phyloP scores from a whole-genome alignment of 2,329 filamentous ascomycete species.

The Stagonosporopsis cucurbitacearum region DNA sequence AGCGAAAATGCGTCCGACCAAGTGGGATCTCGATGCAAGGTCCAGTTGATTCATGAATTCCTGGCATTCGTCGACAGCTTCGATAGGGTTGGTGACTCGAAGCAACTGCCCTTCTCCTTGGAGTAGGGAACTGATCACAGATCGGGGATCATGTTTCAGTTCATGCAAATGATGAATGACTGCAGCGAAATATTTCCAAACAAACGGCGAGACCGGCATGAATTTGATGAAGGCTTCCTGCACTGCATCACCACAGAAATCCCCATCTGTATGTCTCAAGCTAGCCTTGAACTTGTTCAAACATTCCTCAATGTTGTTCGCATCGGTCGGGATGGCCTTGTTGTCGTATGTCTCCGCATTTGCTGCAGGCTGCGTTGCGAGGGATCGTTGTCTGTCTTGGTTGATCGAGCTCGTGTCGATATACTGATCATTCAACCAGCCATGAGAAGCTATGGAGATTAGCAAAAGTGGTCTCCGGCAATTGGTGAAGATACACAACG shows the following conservation, averaged over 20 bases:
- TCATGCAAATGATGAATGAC: neutral
- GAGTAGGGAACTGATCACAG: slow-evolving; percentile 1
- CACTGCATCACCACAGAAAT: neutral
- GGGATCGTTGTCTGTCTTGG: neutral
- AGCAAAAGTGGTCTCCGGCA: neutral
- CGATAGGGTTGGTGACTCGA: neutral
- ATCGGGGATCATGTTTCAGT: neutral
- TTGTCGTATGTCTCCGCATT: neutral
- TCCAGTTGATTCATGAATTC: slow-evolving; percentile 8
- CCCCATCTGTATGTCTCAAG: neutral
- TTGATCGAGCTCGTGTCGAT: neutral
- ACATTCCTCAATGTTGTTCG: slow-evolving; percentile 1
- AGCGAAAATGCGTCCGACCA: neutral
- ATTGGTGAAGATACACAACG: slow-evolving; percentile 1
- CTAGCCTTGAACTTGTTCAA: slow-evolving; percentile 2
- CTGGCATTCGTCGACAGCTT: neutral
- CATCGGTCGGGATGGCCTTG: neutral
- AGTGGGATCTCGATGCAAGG: neutral
- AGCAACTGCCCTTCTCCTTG: neutral
- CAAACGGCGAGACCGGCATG: neutral
- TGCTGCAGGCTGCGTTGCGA: neutral
- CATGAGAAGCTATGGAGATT: neutral
- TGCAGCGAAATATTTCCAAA: slow-evolving; percentile 10
- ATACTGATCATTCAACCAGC: neutral
- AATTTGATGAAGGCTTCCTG: neutral